Conservation (phyloP, 257 asterid genomes). For the Ilex asprella region DNA sequence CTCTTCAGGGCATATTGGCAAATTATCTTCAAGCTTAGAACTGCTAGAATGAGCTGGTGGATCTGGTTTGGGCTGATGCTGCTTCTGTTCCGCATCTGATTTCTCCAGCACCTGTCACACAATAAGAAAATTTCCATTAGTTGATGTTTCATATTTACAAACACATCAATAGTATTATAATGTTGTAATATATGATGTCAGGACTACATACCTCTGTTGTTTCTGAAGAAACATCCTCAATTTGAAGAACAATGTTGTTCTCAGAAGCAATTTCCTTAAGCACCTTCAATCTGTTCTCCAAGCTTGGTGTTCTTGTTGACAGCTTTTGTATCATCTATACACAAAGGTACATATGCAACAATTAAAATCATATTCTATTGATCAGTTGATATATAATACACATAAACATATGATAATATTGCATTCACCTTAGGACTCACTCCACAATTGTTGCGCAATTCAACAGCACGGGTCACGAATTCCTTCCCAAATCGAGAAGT, state of each 20-base stretch:
- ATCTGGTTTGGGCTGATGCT: conserved; percentile 2
- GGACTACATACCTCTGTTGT: conserved; percentile 24
- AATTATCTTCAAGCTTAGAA: conserved; percentile 9
- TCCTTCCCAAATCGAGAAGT: conserved; percentile 56
- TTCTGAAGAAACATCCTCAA: conserved; percentile 24
- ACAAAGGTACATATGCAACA: neutral
- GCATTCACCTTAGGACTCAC: conserved; percentile 58
- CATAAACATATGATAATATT: too few species aligned
- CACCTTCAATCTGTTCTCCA: conserved; percentile 52
- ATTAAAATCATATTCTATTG: neutral
- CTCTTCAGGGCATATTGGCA: conserved; percentile 2
- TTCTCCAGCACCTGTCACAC: conserved; percentile 20
- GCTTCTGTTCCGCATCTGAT: conserved; percentile 10
- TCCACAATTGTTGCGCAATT: conserved; percentile 81
- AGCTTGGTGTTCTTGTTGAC: conserved; percentile 61
- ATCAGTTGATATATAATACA: neutral
- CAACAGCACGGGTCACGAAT: conserved; percentile 56
- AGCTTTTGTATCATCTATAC: conserved; percentile 68
- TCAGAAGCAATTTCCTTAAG: conserved; percentile 65
- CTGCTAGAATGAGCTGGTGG: conserved; percentile 16
- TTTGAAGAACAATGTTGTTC: conserved; percentile 48
- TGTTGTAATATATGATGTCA: too few species aligned
- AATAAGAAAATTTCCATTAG: neutral
- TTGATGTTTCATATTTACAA: neutral
- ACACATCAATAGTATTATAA: too few species aligned